A percentile compares a stretch with the other conserved stretches of the same genome.
Evolutionary conservation across 2,329 filamentous ascomycete genomes (phyloP).

Genomic region (Apiospora aurea): DNA sequence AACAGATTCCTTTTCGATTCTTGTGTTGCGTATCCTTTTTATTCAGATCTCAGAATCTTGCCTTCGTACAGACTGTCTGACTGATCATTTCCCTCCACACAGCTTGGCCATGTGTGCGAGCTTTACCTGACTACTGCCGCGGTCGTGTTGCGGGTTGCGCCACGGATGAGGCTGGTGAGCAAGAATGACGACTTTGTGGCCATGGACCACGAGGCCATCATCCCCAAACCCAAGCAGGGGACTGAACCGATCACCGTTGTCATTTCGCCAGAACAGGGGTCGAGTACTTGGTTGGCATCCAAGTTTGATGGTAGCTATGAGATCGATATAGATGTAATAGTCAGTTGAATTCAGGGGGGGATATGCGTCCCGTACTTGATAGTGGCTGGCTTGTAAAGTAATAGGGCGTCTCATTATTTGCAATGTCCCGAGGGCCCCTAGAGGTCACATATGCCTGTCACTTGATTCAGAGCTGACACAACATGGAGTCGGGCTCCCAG

Average conservation of each 20-base stretch:
- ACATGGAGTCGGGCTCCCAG: no score
- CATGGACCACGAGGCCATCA: neutral
- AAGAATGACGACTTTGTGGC: neutral
- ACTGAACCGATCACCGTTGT: neutral
- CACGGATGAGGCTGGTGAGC: neutral
- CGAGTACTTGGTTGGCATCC: neutral
- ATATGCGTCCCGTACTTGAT: no score
- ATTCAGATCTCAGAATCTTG: neutral
- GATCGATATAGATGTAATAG: neutral
- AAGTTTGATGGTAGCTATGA: neutral
- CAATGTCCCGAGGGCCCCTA: no score
- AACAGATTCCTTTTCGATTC: no score
- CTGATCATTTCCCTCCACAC: neutral
- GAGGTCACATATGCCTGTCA: no score
- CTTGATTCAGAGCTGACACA: no score
- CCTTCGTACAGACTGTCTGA: neutral
- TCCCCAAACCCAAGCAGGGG: neutral
- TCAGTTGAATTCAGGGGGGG: no score
- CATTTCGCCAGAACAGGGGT: neutral
- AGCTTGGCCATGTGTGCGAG: conserved; percentile 22
- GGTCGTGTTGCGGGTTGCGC: conserved; percentile 33
- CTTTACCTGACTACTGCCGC: conserved; percentile 33
- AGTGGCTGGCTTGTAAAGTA: no score
- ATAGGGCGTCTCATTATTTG: no score
- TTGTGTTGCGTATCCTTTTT: neutral